These are phyloP conservation scores for Yarrowia porcina DNA, from an alignment of 805 yeast species.

Conservation along the genomic window DNA sequence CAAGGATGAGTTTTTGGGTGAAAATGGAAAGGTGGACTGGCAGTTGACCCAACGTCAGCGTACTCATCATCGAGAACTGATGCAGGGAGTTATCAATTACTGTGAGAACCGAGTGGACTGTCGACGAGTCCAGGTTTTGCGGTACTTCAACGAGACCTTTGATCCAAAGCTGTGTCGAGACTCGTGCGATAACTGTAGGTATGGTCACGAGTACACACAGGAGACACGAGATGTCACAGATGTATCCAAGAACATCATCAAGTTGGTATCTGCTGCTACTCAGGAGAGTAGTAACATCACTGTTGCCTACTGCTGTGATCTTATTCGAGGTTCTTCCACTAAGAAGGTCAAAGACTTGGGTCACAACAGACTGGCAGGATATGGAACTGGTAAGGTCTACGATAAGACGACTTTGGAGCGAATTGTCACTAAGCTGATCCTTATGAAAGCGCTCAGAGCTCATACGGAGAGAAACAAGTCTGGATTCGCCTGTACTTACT, in stretches of 20 bases:
- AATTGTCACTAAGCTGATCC: constrained; percentile 71
- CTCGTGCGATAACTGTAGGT: constrained; percentile 81
- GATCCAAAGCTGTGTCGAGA: constrained; percentile 60
- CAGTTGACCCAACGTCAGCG: constrained; percentile 54
- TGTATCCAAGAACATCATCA: constrained; percentile 56
- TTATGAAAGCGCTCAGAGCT: constrained; percentile 64
- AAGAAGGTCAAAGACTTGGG: constrained; percentile 62
- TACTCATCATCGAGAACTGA: constrained; percentile 71
- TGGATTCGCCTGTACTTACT: constrained; percentile 81
- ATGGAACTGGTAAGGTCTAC: constrained; percentile 66
- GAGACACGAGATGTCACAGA: constrained; percentile 58
- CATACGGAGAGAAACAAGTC: constrained; percentile 63
- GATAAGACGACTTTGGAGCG: constrained; percentile 75
- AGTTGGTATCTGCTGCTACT: constrained; percentile 51
- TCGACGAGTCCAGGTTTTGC: constrained; percentile 81
- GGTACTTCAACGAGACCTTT: constrained; percentile 84
- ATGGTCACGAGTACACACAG: constrained; percentile 34
- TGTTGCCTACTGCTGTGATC: constrained; percentile 74
- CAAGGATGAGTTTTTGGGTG: constrained; percentile 51
- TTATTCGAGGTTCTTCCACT: constrained; percentile 67
- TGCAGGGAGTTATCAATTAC: constrained; percentile 81
- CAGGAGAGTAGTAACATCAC: constrained; percentile 61
- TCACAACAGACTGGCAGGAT: constrained; percentile 56
- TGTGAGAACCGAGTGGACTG: constrained; percentile 92
- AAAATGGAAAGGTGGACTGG: constrained; percentile 19